Evolutionary conservation across 805 yeast species (phyloP).

Genomic region (Monosporozyma aerobia): DNA sequence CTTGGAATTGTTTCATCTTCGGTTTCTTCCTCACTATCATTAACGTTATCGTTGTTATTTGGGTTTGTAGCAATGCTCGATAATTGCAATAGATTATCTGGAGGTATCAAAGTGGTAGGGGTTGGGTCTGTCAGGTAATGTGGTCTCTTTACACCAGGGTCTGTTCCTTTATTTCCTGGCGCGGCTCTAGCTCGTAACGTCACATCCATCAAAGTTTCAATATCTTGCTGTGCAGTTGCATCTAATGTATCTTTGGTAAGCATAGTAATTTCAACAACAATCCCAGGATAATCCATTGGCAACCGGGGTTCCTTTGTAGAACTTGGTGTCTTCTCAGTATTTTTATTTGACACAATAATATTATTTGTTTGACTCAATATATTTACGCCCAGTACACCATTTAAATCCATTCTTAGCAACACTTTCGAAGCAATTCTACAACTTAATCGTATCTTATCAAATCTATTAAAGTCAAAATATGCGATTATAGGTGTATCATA

Average conservation of each 20-base stretch:
- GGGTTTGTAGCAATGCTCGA: background rate
- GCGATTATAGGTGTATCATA: conserved; percentile 25
- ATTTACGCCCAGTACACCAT: conserved; percentile 41
- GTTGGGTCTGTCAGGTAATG: background rate
- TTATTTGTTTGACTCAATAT: conserved; percentile 33
- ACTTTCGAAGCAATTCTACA: conserved; percentile 43
- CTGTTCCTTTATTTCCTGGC: background rate
- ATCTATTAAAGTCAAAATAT: conserved; percentile 40
- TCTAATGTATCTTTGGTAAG: conserved; percentile 28
- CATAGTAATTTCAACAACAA: conserved; percentile 33
- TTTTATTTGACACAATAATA: conserved; percentile 17
- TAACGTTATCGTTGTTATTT: background rate
- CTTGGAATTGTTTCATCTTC: background rate
- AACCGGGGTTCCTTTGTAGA: conserved; percentile 9
- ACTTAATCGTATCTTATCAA: conserved; percentile 42
- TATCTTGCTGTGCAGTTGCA: conserved; percentile 16
- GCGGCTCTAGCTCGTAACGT: conserved; percentile 6
- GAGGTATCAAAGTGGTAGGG: background rate
- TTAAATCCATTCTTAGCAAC: conserved; percentile 44
- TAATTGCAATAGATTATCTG: background rate
- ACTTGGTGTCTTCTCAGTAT: background rate
- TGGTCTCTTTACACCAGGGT: background rate
- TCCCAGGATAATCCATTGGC: conserved; percentile 34
- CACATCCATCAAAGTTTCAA: conserved; percentile 20
- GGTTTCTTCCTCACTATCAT: background rate